Percentiles rank a stretch among this genome's conserved stretches.
phyloP scores from a whole-genome alignment of 805 yeast species.

The Kodamaea restingae region DNA sequence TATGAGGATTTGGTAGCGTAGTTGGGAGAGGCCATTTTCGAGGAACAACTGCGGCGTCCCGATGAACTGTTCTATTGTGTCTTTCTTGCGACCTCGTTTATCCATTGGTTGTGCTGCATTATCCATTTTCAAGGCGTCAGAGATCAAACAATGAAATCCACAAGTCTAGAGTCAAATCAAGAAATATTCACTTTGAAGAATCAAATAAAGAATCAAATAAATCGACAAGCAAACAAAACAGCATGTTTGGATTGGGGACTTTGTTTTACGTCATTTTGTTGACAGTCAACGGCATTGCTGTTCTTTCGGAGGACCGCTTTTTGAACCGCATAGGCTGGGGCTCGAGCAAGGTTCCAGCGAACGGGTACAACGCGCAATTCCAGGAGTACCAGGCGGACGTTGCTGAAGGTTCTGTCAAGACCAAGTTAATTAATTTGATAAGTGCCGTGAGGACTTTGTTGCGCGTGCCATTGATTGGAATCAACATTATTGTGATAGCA shows the following conservation, averaged over 20 bases:
- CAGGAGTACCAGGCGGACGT: conserved; percentile 35
- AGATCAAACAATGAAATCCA: too few species aligned
- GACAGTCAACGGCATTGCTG: conserved; percentile 70
- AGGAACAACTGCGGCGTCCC: conserved; percentile 43
- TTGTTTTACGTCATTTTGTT: conserved; percentile 54
- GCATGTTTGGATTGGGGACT: conserved; percentile 60
- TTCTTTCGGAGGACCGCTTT: conserved; percentile 76
- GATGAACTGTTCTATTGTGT: conserved; percentile 50
- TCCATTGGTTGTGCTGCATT: conserved; percentile 1
- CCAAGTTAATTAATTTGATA: conserved; percentile 59
- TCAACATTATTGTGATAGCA: conserved; percentile 60
- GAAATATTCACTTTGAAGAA: too few species aligned
- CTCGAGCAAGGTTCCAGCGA: conserved; percentile 13
- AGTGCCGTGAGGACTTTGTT: conserved; percentile 72
- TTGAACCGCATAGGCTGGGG: conserved; percentile 54
- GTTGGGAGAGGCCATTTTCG: conserved; percentile 48
- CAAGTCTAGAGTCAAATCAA: too few species aligned
- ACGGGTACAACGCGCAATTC: conserved; percentile 14
- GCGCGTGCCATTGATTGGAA: conserved; percentile 68
- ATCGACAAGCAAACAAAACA: neutral
- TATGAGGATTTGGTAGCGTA: conserved; percentile 38
- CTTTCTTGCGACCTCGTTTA: conserved; percentile 42
- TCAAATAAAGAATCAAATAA: too few species aligned
- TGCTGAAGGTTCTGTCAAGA: conserved; percentile 44
- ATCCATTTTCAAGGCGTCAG: too few species aligned